A percentile compares a stretch with the other conserved stretches of the same genome.
These are phyloP conservation scores for Volvox carteri DNA, from an alignment of 163 green algal genomes.

Conservation along the genomic window DNA sequence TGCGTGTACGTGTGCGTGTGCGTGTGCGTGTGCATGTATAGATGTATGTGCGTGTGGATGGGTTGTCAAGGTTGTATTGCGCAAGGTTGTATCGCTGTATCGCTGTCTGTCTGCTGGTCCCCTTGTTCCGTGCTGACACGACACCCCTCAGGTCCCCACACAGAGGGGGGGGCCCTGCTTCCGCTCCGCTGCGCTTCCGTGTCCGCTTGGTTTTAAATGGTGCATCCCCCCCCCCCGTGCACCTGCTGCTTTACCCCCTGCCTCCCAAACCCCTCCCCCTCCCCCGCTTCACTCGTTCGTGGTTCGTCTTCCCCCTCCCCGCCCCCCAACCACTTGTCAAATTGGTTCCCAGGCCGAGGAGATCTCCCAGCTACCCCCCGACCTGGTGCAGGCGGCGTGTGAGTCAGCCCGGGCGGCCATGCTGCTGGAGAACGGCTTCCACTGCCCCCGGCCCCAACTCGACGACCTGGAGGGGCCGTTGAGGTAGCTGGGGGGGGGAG, in stretches of 20 bases:
- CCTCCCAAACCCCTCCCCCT: not conserved
- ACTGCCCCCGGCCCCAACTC: constrained; percentile 39
- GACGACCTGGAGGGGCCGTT: constrained; percentile 49
- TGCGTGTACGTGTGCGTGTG: too few species aligned
- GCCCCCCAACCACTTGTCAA: not conserved
- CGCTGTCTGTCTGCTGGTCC: too few species aligned
- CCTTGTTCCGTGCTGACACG: too few species aligned
- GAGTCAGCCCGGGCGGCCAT: constrained; percentile 42
- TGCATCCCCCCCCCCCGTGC: not conserved
- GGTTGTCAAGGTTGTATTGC: too few species aligned
- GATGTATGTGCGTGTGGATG: too few species aligned
- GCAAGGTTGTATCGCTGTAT: too few species aligned
- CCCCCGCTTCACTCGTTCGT: not conserved
- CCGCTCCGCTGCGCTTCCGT: too few species aligned
- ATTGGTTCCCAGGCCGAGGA: constrained; percentile 18
- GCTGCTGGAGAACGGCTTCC: constrained; percentile 55
- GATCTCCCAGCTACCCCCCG: constrained; percentile 21
- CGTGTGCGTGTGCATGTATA: too few species aligned
- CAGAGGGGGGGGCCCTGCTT: too few species aligned
- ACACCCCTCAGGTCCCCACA: too few species aligned
- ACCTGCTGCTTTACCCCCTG: not conserved
- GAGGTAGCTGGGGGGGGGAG: not conserved
- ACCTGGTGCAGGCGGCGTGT: constrained; percentile 38
- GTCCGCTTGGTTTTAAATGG: not conserved
- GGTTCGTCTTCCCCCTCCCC: not conserved